These are phyloP conservation scores for Lichtheimia ornata DNA, from an alignment of 371 early-diverging fungal genomes.

Conservation along the genomic window DNA sequence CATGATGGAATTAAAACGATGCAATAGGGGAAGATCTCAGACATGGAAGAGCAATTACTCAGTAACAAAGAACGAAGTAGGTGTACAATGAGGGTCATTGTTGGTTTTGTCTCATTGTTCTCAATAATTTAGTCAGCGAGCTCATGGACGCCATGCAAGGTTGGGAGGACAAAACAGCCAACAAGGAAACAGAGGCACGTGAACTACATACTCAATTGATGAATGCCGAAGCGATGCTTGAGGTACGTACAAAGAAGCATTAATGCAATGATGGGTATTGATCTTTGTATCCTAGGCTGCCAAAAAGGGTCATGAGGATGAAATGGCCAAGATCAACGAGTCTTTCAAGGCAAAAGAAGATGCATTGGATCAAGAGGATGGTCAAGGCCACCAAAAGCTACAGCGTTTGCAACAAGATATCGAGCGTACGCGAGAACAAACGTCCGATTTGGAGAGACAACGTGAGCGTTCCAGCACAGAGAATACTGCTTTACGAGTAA, in stretches of 20 bases:
- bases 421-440: slow-evolving; percentile 19
- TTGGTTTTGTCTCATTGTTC: neutral
- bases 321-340: slow-evolving; percentile 37
- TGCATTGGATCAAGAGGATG: slow-evolving; percentile 40
- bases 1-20: neutral
- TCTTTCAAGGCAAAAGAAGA: slow-evolving; percentile 44
- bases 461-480: slow-evolving; percentile 27
- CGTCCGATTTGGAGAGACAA: slow-evolving; percentile 20
- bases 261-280: neutral
- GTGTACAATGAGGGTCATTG: neutral
- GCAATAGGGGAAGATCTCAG: slow-evolving; percentile 16
- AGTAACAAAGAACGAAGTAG: slow-evolving; percentile 12
- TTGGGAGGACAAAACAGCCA: slow-evolving; percentile 55
- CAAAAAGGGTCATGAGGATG: slow-evolving; percentile 49
- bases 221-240: slow-evolving; percentile 45
- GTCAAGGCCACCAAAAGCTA: slow-evolving; percentile 19
- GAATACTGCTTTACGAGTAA: slow-evolving; percentile 13
- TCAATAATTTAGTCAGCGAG: slow-evolving; percentile 47
- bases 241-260: slow-evolving; percentile 14
- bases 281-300: slow-evolving; percentile 9
- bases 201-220: slow-evolving; percentile 48
- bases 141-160: slow-evolving; percentile 47
- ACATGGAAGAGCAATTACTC: slow-evolving; percentile 14
- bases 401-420: slow-evolving; percentile 25
- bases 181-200: slow-evolving; percentile 60